Base-by-base conservation (phyloP, 768 basidiomycete genomes). In the Symmetrospora coprosmae region DNA sequence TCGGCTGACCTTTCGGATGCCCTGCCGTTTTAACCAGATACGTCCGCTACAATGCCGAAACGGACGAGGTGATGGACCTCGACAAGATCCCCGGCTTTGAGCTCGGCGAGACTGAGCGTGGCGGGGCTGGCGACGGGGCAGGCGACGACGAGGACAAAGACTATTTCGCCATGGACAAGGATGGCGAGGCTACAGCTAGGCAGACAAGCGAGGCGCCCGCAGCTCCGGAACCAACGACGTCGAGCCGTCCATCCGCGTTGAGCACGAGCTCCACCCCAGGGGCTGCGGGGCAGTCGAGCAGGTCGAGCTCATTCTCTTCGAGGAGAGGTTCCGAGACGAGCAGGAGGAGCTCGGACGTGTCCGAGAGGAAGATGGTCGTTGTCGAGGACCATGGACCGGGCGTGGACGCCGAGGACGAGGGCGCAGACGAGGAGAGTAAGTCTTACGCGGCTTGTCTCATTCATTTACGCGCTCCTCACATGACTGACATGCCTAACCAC, bases 71-170 rank as follows among this genome's bases (percentile, higher is more conserved):
- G 33, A 67, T 67, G 67, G 66, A 70, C 51, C 46, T 70, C 9
- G 67, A 70, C 65, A 61, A 70, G 53, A 70, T 70, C 33, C 69
- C 69, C 11, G 69, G 69, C 16, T 66, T 70, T 49, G 65, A 64
- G 25, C 64, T 70, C 34, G 67, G 67, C 30, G 23, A 35, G n/a
- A 40, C 61, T 0, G 65, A 66, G 37, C 59, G 60, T 1, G 30
- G n/a, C n/a, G n/a, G n/a, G n/a, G n/a, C n/a, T n/a, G n/a, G n/a
- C n/a, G n/a, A n/a, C n/a, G n/a, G n/a, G n/a, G n/a, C n/a, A n/a
- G n/a, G n/a, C n/a, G n/a, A n/a, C n/a, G n/a, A n/a, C n/a, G n/a
- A n/a, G n/a, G n/a, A n/a, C n/a, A n/a, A n/a, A n/a, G n/a, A n/a
- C n/a, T n/a, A n/a, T n/a, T n/a, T n/a, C n/a, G n/a, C n/a, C n/a